Base-by-base conservation (phyloP, 768 basidiomycete species). In the Lentinula lateritia region DNA sequence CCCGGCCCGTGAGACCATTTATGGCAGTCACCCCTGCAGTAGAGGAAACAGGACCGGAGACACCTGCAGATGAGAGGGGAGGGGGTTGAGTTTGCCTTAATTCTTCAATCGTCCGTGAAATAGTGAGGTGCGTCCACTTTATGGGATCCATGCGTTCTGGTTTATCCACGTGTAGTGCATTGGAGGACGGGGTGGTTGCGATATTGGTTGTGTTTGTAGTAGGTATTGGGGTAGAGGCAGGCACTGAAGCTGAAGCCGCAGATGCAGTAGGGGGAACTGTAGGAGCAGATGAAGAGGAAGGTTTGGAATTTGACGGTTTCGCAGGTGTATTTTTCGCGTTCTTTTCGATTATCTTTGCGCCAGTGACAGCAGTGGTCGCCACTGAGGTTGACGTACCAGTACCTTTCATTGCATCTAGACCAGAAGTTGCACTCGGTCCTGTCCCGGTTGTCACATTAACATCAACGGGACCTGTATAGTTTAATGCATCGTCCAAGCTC, bases 71-170 rank as follows among this genome's bases (percentile, higher is more conserved):
- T 15, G 55, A 5, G 13, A 43, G 39, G 16, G 39, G n/a, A n/a
- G 55, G 23, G 45, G 92, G 91, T 13, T 89, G 80, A 1, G 92
- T 93, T 66, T 88, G 84, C 13, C 84, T 82, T 28, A 94, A 75
- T 69, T 84, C 83, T 50, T 84, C 83, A 61, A 76, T 74, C 6
- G 77, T 74, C 69, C 87, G 88, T 52, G 71, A 76, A 46, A 87
- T 76, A 0, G 83, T 84, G 52, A 93, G 90, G 63, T 87, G 83
- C 2, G 90, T 85, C 92, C 92, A 93, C 66, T 87, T 38, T 9
- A 56, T 56, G n/a, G 55, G 55, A 23, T 56, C 55, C 2, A 42
- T 38, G 10, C 55, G 39, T 18, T 56, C 55, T 8, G 55, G n/a
- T 13, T 18, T 28, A 12, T 42, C 55, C 8, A 34, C 7, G 20